Conservation (phyloP, 2,329 filamentous ascomycete species). For the Hymenoscyphus albidus region DNA sequence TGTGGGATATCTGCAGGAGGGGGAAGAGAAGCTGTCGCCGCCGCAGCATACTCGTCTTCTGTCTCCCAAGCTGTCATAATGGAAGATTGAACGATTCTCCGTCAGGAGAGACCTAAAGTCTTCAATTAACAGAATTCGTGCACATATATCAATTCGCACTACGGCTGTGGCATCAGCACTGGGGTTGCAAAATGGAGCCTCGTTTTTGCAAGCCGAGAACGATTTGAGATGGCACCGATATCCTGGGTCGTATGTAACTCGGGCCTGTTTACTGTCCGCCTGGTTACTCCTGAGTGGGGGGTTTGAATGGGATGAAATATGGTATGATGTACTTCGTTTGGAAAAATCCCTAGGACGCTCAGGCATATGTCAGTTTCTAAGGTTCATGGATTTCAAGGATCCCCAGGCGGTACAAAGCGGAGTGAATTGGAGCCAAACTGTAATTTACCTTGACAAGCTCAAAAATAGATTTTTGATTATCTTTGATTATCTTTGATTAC, state of each 20-base stretch:
- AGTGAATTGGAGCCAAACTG: constrained; percentile 4
- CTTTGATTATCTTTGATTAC: too few species aligned
- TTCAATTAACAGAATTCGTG: background rate
- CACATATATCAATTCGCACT: constrained; percentile 8
- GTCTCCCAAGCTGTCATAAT: constrained; percentile 58
- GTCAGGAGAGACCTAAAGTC: background rate
- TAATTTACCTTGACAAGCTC: background rate
- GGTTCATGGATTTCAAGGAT: constrained; percentile 20
- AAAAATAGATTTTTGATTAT: too few species aligned
- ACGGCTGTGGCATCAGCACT: constrained; percentile 5
- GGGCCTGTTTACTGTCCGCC: constrained; percentile 17
- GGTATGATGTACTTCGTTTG: constrained; percentile 3
- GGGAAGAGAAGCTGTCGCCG: constrained; percentile 59
- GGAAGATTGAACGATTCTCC: background rate
- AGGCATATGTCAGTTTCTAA: constrained; percentile 25
- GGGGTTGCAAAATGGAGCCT: background rate
- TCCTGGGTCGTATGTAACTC: constrained; percentile 15
- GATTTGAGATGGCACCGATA: constrained; percentile 14
- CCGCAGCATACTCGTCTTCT: constrained; percentile 57
- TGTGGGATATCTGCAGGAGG: constrained; percentile 70
- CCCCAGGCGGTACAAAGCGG: constrained; percentile 12
- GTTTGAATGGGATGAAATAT: constrained; percentile 14
- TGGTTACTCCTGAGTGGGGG: constrained; percentile 15
- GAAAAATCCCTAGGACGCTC: constrained; percentile 20
- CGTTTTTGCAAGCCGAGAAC: background rate